A percentile compares a stretch with the other conserved stretches of the same genome.
These are phyloP conservation scores for Camellia japonica DNA, from an alignment of 148 eudicot genomes.

Conservation along the genomic window DNA sequence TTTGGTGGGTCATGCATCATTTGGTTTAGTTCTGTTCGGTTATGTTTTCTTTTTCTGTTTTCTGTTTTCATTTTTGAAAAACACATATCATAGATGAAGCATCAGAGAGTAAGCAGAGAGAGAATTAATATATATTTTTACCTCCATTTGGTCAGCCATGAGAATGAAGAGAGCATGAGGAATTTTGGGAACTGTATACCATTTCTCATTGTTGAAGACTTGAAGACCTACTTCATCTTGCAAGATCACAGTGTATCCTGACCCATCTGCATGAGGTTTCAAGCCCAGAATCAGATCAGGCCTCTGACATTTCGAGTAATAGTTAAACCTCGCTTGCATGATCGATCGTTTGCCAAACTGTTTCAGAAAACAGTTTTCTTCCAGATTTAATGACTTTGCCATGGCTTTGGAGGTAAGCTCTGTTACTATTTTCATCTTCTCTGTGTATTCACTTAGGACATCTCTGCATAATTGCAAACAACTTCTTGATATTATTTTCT, in stretches of 20 bases:
- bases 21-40: too few relatives aligned
- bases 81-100: too few relatives aligned
- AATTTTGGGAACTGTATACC: constrained; percentile 40
- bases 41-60: too few relatives aligned
- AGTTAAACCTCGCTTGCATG: constrained; percentile 38
- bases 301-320: constrained; percentile 40
- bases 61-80: too few relatives aligned
- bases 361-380: constrained; percentile 40
- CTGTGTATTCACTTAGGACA: constrained; percentile 27
- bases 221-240: constrained; percentile 47
- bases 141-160: constrained; percentile 59
- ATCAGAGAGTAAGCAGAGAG: not conserved
- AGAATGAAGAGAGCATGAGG: constrained; percentile 34
- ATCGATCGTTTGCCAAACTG: constrained; percentile 38
- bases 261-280: constrained; percentile 49
- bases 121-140: not conserved
- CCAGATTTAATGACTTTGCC: constrained; percentile 43
- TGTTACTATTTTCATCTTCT: constrained; percentile 26
- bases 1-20: too few relatives aligned
- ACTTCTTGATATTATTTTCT: not conserved
- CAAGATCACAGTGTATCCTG: constrained; percentile 36
- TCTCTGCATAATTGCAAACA: constrained; percentile 20
- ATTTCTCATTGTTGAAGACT: constrained; percentile 27
- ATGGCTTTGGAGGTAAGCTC: constrained; percentile 31
- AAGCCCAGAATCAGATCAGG: constrained; percentile 56